Evolutionary conservation across 768 basidiomycete genomes (phyloP), one percentile per base, ranked within the genome.

Genomic region (Candolleomyces efflorescens): DNA sequence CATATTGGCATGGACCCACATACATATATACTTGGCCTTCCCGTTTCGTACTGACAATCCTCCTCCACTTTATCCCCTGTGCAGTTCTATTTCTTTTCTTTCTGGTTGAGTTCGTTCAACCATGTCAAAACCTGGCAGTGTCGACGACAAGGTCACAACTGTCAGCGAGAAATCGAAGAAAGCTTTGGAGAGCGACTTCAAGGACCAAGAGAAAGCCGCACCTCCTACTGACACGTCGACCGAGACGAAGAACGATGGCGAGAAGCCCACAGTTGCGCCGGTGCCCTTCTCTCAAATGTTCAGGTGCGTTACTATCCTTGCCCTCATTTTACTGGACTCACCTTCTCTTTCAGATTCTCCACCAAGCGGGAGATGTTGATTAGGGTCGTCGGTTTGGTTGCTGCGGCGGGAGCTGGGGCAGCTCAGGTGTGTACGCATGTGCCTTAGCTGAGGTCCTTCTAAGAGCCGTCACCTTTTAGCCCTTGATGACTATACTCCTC

Each of bases 401-500:
- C 80, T n/a, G 89, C 92, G 0, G 78, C 74, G 15, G 83, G 73
- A 0, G 83, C 85, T 10, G 90, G 90, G 20, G 83, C 87, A 23
- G 81, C 89, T 38, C 87, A 89, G 76, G 85, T 86, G 58, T 26
- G 73, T 59, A 0, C 12, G 15, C 26, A 84, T 90, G 3, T 92
- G 85, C 26, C n/a, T n/a, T 55, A n/a, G n/a, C n/a, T n/a, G n/a
- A n/a, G n/a, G n/a, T n/a, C n/a, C 69, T 77, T n/a, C n/a, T n/a
- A n/a, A n/a, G n/a, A n/a, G n/a, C n/a, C 4, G 11, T 18, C 87
- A n/a, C 10, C 49, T 11, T 32, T 11, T 57, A 85, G 82, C 85
- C 84, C 2, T 73, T 86, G 45, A 84, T 87, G 84, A 81, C 79
- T 65, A 69, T 92, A 56, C 76, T 93, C 39, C 92, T 93, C 67